These are phyloP conservation scores for Dioscorea dumetorum DNA, from an alignment of 106 monocot species.

Conservation along the genomic window DNA sequence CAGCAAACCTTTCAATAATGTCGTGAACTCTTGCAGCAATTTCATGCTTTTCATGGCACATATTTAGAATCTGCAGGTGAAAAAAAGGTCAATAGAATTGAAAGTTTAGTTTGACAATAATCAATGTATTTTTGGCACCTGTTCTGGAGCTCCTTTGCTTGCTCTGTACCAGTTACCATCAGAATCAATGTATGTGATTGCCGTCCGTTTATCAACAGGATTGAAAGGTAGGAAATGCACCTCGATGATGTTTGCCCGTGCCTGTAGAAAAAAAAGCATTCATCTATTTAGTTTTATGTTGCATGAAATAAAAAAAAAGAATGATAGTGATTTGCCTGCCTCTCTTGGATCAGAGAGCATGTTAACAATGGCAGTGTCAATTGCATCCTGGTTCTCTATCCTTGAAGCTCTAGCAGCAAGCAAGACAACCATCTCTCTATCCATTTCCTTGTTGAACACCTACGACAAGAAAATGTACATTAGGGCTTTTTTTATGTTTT, in stretches of 20 bases:
- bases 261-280: too few species aligned
- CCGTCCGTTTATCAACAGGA: conserved; percentile 60
- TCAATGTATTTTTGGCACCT: too few species aligned
- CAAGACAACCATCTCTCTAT: conserved; percentile 39
- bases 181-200: conserved; percentile 59
- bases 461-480: not conserved
- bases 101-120: too few species aligned
- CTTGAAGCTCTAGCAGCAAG: conserved; percentile 65
- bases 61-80: conserved; percentile 52
- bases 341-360: too few species aligned
- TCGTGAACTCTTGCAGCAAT: conserved; percentile 39
- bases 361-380: conserved; percentile 28
- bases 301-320: too few species aligned
- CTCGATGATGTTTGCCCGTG: too few species aligned
- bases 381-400: conserved; percentile 65
- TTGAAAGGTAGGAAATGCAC: conserved; percentile 69
- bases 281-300: too few species aligned
- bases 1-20: conserved; percentile 51
- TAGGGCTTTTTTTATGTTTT: too few species aligned
- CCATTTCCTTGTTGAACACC: conserved; percentile 41
- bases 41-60: conserved; percentile 43
- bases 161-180: conserved; percentile 49
- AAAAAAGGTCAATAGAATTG: too few species aligned
- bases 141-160: conserved; percentile 67
- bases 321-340: too few species aligned